A percentile compares a stretch with the other conserved stretches of the same genome.
These are phyloP conservation scores for Boletus rubroflammeus DNA, from an alignment of 768 basidiomycete species.

Conservation along the genomic window DNA sequence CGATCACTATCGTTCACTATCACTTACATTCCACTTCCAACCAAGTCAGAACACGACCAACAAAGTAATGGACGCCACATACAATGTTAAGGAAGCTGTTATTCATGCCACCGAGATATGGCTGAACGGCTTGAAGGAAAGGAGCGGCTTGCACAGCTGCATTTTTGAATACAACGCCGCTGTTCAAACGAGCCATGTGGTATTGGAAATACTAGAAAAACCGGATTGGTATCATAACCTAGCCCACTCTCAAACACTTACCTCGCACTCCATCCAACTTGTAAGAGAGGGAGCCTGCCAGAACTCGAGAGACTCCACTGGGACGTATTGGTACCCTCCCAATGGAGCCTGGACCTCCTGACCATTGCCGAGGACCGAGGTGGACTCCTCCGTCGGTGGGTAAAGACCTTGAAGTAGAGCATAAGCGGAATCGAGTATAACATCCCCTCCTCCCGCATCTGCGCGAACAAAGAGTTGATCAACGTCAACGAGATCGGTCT, in stretches of 20 bases:
- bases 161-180: slow-evolving; percentile 47
- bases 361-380: slow-evolving; percentile 70
- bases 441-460: slow-evolving; percentile 75
- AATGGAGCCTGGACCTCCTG: slow-evolving; percentile 67
- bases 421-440: slow-evolving; percentile 79
- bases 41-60: slow-evolving; percentile 7
- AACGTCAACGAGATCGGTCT: slow-evolving; percentile 62
- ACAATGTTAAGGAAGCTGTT: slow-evolving; percentile 65
- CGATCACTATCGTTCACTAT: not conserved
- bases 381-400: slow-evolving; percentile 66
- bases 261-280: slow-evolving; percentile 66
- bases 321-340: slow-evolving; percentile 85
- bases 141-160: slow-evolving; percentile 51
- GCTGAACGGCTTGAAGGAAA: slow-evolving; percentile 63
- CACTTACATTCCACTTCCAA: slow-evolving; percentile 69
- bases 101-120: slow-evolving; percentile 65
- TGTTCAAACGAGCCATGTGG: slow-evolving; percentile 24
- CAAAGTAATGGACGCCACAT: slow-evolving; percentile 26
- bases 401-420: slow-evolving; percentile 82
- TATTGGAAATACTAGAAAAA: slow-evolving; percentile 24
- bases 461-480: slow-evolving; percentile 70
- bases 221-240: not conserved
- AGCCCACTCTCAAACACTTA: slow-evolving; percentile 14
- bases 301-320: slow-evolving; percentile 57
- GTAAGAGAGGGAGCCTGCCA: slow-evolving; percentile 59